A percentile compares a stretch with the other conserved stretches of the same genome.
Evolutionary conservation across 2,329 filamentous ascomycete genomes (phyloP).

Genomic region (Cercospora sp.): DNA sequence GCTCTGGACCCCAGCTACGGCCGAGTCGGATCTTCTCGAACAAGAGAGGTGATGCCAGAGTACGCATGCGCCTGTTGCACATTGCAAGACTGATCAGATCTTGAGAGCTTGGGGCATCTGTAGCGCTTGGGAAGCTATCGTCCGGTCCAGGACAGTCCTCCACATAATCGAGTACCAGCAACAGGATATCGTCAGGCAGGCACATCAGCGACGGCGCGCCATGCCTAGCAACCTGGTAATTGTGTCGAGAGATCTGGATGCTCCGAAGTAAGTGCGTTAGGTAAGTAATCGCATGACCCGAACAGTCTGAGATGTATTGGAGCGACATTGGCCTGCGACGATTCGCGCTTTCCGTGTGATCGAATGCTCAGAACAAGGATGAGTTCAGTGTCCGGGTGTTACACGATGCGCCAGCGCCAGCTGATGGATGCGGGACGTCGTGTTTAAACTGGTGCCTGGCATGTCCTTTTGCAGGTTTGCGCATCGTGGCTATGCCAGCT

Average conservation of each 20-base stretch:
- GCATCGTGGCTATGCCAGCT: not conserved
- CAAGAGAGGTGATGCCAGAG: not conserved
- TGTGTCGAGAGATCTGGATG: constrained; percentile 5
- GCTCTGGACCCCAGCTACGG: not conserved
- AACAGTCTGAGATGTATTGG: constrained; percentile 8
- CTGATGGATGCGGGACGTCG: not conserved
- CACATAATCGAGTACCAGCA: not conserved
- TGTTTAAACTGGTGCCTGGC: constrained; percentile 6
- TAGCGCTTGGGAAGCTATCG: not conserved
- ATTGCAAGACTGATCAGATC: not conserved
- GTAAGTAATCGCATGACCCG: not conserved
- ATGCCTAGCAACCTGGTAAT: not conserved
- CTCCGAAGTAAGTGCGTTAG: not conserved
- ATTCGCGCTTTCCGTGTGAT: not conserved
- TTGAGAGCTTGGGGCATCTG: not conserved
- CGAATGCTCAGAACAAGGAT: not conserved
- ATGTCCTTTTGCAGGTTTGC: not conserved
- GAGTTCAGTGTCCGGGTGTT: not conserved
- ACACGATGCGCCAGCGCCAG: not conserved
- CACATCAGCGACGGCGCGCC: constrained; percentile 6
- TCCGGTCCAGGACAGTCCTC: not conserved
- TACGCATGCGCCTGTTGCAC: constrained; percentile 2
- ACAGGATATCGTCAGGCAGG: constrained; percentile 5
- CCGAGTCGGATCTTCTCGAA: constrained; percentile 1
- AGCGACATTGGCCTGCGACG: not conserved